Conservation (phyloP, 768 basidiomycete genomes). For the Podaxis pistillaris region DNA sequence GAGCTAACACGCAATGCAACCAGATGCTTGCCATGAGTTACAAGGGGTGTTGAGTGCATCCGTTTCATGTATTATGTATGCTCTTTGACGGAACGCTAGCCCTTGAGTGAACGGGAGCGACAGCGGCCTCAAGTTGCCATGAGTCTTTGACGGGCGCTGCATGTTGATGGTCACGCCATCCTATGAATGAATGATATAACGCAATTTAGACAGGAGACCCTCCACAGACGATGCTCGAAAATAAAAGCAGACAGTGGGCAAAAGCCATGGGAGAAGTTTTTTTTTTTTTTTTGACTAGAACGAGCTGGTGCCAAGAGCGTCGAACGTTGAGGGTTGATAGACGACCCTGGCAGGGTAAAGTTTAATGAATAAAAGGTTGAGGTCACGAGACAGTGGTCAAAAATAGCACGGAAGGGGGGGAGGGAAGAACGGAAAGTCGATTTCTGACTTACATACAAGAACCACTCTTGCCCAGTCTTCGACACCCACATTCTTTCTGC, state of each 20-base stretch:
- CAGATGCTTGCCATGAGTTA: background rate
- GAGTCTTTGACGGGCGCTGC: background rate
- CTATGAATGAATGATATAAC: background rate
- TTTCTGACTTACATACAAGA: constrained; percentile 22
- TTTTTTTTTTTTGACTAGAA: background rate
- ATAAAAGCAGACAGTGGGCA: background rate
- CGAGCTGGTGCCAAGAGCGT: background rate
- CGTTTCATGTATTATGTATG: background rate
- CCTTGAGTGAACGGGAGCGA: background rate
- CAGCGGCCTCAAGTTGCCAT: background rate
- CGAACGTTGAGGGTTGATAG: background rate
- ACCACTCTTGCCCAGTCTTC: constrained; percentile 10
- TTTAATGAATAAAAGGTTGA: background rate
- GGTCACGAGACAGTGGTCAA: background rate
- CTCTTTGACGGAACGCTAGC: background rate
- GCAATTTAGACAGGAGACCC: background rate
- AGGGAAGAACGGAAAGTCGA: background rate
- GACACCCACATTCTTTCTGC: constrained; percentile 17
- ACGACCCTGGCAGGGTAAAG: background rate
- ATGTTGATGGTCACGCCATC: background rate
- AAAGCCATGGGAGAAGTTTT: background rate
- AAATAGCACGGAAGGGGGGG: background rate
- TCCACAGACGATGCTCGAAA: background rate
- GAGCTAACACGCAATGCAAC: background rate
- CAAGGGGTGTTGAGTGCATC: background rate